phyloP scores from a whole-genome alignment of 2,329 filamentous ascomycete species.

The Fusarium gaditjirri region DNA sequence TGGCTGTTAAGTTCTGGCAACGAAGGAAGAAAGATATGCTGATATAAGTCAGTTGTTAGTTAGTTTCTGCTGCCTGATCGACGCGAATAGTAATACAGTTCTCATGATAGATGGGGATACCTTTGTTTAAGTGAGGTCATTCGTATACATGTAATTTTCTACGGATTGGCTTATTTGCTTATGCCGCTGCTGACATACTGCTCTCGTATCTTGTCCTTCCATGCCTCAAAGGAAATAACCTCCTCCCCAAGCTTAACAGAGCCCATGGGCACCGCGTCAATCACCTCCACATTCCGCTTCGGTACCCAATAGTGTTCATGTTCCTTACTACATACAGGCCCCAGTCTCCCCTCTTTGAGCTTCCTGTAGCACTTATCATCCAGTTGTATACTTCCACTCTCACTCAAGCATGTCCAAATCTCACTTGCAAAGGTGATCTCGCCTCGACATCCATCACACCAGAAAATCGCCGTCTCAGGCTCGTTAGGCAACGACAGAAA shows the following conservation, averaged over 20 bases:
- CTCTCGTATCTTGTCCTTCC: background rate
- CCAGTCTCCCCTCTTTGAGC: background rate
- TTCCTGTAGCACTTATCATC: background rate
- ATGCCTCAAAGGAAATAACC: background rate
- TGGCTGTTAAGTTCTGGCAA: too few relatives aligned
- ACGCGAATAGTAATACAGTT: too few relatives aligned
- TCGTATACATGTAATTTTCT: too few relatives aligned
- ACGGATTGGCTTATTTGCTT: too few relatives aligned
- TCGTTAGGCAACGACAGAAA: background rate
- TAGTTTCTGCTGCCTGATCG: too few relatives aligned
- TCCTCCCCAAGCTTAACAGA: background rate
- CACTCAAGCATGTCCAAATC: background rate
- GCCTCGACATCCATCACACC: background rate
- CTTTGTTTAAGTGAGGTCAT: too few relatives aligned
- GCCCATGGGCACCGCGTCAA: background rate
- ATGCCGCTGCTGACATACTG: background rate
- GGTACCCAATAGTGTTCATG: background rate
- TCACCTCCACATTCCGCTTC: background rate
- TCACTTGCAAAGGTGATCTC: background rate
- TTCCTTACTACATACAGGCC: background rate
- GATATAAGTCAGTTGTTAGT: too few relatives aligned
- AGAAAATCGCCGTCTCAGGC: background rate
- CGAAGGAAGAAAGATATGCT: too few relatives aligned
- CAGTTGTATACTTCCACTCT: background rate
- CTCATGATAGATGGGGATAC: too few relatives aligned